Evolutionary conservation across 306 rosid species (phyloP).

Genomic region (Bauhinia variegata): DNA sequence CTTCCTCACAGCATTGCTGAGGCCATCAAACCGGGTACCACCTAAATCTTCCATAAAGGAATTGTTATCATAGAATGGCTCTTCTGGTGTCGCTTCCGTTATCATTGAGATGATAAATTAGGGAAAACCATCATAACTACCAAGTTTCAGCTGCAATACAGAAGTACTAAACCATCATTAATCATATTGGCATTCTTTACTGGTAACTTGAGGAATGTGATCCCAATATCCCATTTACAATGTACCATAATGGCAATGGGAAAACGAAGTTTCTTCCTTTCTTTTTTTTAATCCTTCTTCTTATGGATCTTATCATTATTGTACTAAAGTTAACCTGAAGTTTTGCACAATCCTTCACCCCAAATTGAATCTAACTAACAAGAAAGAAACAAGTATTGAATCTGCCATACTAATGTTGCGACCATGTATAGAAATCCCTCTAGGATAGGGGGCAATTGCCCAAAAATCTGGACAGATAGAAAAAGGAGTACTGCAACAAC

Average conservation of each 20-base stretch:
- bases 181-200: constrained; percentile 13
- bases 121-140: constrained; percentile 35
- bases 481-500: background rate
- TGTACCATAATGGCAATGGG: constrained; percentile 7
- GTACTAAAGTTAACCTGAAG: background rate
- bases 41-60: constrained; percentile 72
- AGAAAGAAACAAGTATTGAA: background rate
- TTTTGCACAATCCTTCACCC: background rate
- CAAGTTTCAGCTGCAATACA: constrained; percentile 36
- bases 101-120: constrained; percentile 18
- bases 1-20: constrained; percentile 68
- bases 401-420: constrained; percentile 1
- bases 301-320: background rate
- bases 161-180: constrained; percentile 24
- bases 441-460: background rate
- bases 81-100: constrained; percentile 33
- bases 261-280: constrained; percentile 11
- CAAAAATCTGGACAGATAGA: background rate
- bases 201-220: background rate
- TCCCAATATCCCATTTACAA: background rate
- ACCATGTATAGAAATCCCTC: background rate
- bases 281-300: too few species aligned
- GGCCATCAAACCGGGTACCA: constrained; percentile 53
- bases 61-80: constrained; percentile 28
- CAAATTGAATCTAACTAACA: background rate